phyloP scores from a whole-genome alignment of 768 basidiomycete species.

The Hygrocybe coccinea region DNA sequence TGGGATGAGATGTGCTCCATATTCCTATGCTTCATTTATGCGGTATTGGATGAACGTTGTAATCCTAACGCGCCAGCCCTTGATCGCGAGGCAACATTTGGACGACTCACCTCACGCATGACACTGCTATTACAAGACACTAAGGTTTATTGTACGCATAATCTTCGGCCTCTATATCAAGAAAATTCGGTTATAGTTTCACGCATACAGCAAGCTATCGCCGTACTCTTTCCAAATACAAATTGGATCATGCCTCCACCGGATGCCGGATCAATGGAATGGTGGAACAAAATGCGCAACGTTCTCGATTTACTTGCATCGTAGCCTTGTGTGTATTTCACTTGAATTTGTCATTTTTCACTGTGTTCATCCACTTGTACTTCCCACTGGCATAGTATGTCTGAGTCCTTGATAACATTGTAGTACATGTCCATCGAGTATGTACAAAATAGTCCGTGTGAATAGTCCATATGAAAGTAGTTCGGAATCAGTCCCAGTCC shows the following conservation, averaged over 20 bases:
- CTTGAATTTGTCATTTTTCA: too few species aligned
- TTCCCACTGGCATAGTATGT: too few species aligned
- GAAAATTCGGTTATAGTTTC: background rate
- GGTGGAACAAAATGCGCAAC: slow-evolving; percentile 1
- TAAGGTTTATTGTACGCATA: background rate
- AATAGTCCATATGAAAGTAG: too few species aligned
- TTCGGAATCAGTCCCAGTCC: too few species aligned
- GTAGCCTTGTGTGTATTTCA: too few species aligned
- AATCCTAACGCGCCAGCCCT: background rate
- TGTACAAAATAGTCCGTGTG: too few species aligned
- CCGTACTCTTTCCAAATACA: background rate
- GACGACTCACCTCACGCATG: background rate
- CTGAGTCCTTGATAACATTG: too few species aligned
- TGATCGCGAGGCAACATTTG: background rate
- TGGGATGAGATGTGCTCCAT: slow-evolving; percentile 10
- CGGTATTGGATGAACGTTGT: background rate
- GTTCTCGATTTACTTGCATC: background rate
- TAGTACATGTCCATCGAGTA: too few species aligned
- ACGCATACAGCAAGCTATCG: background rate
- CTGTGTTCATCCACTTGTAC: too few species aligned
- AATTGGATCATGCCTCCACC: background rate
- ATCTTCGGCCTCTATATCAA: slow-evolving; percentile 3
- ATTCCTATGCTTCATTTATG: slow-evolving; percentile 8
- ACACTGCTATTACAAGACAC: too few species aligned
- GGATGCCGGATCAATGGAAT: slow-evolving; percentile 3